Evolutionary conservation across 768 basidiomycete species (phyloP), one percentile per base, ranked within the genome.

Genomic region (Amanita fuliginea): DNA sequence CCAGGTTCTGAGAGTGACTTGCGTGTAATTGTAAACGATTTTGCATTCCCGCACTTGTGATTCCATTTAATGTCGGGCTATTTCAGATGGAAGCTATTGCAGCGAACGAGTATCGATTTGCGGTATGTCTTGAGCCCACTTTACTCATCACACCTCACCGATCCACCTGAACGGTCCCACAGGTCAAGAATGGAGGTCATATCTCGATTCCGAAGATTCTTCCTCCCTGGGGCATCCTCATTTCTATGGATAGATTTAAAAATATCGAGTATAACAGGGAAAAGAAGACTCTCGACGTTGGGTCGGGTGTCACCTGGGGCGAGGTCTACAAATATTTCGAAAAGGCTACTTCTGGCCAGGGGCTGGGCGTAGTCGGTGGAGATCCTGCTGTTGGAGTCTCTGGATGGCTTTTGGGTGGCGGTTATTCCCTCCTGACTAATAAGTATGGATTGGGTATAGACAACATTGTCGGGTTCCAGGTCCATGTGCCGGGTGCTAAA

Each of bases 331-430:
- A 42, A 1, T 42, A 21, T 42, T 21, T 42, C 21, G 19, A 22
- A 40, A 5, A 16, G 21, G 5, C n/a, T 42, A 26, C 40, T 42
- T 21, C 40, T 19, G 40, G 14, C 18, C 40, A 21, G 1, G 18
- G 9, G 40, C 40, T 26, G n/a, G 11, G 36, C 16, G 46, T 52
- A 9, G 37, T 47, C 7, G 51, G 51, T 10, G 46, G 40, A 11
- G 46, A 24, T 19, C 13, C 26, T 16, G 3, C 10, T 21, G 51
- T 68, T 6, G 68, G 68, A 11, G 53, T 67, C 6, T 41, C 55
- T 16, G 67, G 67, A 7, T 68, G 56, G 54, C 43, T 64, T 32
- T 49, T 68, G 4, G 67, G 66, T 4, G 64, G 64, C 22, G 67
- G 67, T 6, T 69, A 61, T 53, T 64, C 65, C 0, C 49, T 59